Evolutionary conservation across 73 alveolate species (phyloP).

Genomic region (Symbiodinium natans): DNA sequence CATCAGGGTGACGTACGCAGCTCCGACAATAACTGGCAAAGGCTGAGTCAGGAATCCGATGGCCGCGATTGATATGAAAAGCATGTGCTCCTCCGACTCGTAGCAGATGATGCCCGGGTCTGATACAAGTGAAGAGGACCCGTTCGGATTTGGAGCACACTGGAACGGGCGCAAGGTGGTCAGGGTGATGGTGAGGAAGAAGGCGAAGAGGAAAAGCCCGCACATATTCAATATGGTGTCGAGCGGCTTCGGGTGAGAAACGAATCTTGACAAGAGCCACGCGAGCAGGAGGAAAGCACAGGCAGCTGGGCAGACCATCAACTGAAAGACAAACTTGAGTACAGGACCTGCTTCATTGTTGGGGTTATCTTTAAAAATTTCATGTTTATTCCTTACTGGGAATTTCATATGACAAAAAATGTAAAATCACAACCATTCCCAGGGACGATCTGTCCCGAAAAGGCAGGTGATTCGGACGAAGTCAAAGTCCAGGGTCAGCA

Average conservation of each 20-base stretch:
- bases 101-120: constrained; percentile 65
- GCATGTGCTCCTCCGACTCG: constrained; percentile 6
- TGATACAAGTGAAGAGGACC: constrained; percentile 12
- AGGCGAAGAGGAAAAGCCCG: constrained; percentile 79
- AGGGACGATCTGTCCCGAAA: background rate
- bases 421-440: too few relatives aligned
- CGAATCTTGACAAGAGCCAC: background rate
- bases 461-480: background rate
- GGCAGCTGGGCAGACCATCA: background rate
- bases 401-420: too few relatives aligned
- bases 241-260: background rate
- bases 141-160: constrained; percentile 38
- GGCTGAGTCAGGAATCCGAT: constrained; percentile 47
- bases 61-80: constrained; percentile 1
- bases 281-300: background rate
- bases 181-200: constrained; percentile 42
- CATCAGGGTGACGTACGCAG: constrained; percentile 21
- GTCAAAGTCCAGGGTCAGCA: background rate
- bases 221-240: constrained; percentile 47
- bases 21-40: background rate
- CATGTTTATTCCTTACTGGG: too few relatives aligned
- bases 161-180: constrained; percentile 29
- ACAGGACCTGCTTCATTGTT: too few relatives aligned
- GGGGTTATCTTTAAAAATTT: too few relatives aligned
- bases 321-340: background rate